Evolutionary conservation across 2,329 filamentous ascomycete species (phyloP), one percentile per base, ranked within the genome.

Genomic region (Grosmannia serpens): DNA sequence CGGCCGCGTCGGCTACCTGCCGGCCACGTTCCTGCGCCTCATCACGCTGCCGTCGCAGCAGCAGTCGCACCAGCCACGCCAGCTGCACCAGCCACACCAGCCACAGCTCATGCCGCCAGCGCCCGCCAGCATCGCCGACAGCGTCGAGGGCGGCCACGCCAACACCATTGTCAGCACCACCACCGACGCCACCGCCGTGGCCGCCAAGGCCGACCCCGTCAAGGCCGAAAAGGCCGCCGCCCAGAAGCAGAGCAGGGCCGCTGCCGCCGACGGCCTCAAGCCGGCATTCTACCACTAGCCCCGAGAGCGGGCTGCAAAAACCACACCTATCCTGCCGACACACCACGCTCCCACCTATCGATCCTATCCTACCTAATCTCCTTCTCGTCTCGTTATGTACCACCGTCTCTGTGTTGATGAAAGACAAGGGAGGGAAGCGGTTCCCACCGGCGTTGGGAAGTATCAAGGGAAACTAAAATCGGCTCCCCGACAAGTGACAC

Each of bases 1-100:
- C 69, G 91, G 91, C 52, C 82, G 90, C 29, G 86, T 96, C 66
- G 94, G 94, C 9, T 99, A 97, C 69, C 79, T 99, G 7, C 94
- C 95, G 2, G 85, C 87, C 1, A 91, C 91, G 1, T 99, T 96
- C 68, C 80, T 99, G 31, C 90, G 96, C 72, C 81, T 94, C 54
- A 76, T 83, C 29, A 77, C 78, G 66, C 75, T 79, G 55, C 78
- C 82, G 0, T 76, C 59, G 22, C 53, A 53, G 51, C 35, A 56
- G 41, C 53, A 56, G 41, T 58, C 55, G 52, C 41, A 22, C 41
- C 58, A 47, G 27, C 55, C 33, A 26, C 59, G 50, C 22, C 53
- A 49, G 31, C 55, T 56, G 35, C 46, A 33, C 58, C n/a, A 33
- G 52, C 1, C 44, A 52, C 49, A 29, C 13, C 49, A n/a, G 10